These are phyloP conservation scores for Funneliformis mosseae DNA, from an alignment of 192 early-diverging fungal genomes.

Conservation along the genomic window DNA sequence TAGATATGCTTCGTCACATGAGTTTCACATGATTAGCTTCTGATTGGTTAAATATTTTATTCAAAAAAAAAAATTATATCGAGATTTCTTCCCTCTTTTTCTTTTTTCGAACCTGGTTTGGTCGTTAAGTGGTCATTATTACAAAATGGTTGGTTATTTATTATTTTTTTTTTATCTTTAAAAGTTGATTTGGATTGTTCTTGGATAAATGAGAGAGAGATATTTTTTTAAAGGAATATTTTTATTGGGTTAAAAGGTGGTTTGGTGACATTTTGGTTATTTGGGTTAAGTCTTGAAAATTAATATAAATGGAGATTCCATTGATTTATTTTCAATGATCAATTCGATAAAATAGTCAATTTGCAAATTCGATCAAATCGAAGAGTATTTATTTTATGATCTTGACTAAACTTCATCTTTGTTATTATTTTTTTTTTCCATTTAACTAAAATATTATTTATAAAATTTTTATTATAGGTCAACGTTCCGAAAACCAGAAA, in stretches of 20 bases:
- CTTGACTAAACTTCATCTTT: not conserved
- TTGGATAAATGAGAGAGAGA: not conserved
- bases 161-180: not conserved
- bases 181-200: not conserved
- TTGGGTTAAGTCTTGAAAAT: too few relatives aligned
- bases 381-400: not conserved
- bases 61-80: too few relatives aligned
- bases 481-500: slow-evolving; percentile 99
- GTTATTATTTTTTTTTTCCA: not conserved
- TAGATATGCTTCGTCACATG: too few relatives aligned
- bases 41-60: not conserved
- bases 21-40: not conserved
- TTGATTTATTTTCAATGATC: too few relatives aligned
- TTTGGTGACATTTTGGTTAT: too few relatives aligned
- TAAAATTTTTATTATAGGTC: slow-evolving; percentile 42
- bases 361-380: too few relatives aligned
- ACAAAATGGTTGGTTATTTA: not conserved
- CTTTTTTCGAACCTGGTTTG: not conserved
- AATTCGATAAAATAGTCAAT: too few relatives aligned
- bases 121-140: not conserved
- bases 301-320: too few relatives aligned
- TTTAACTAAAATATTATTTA: not conserved
- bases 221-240: too few relatives aligned
- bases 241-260: too few relatives aligned
- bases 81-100: not conserved